Evolutionary conservation across 2,329 filamentous ascomycete species (phyloP), one percentile per base, ranked within the genome.

Genomic region (Aspergillus sp.): DNA sequence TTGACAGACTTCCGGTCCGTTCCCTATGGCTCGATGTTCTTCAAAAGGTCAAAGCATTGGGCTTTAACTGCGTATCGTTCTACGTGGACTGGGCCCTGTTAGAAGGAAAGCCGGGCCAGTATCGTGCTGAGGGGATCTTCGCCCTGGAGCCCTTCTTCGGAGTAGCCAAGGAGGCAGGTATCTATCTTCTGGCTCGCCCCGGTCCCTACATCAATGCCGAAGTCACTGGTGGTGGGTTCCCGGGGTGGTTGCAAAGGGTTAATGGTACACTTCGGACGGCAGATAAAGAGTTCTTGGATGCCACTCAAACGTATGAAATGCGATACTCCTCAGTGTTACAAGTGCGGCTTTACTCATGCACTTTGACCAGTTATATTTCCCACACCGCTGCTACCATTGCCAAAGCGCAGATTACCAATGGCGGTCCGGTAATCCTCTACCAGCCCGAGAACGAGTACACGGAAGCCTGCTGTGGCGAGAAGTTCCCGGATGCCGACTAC

Each of bases 381-480:
- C 73, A 80, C 6, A 75, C 90, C 42, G 78, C 77, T 28, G 73
- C 73, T 8, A 80, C 82, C 6, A 83, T 94, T 53, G 84, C 86
- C 3, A 79, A 81, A 46, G 81, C 79, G 0, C 86, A 93, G 57
- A 90, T 94, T 57, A 91, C 86, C 1, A 86, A 90, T 44, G 87
- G 85, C 0, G 88, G 88, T 0, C 86, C 86, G 0, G 76, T 94
- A 5, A 87, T 94, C 49, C 69, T 91, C 1, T 76, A 85, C 38
- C 88, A 94, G 62, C 83, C 85, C 0, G 88, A 94, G 62, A 94
- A 93, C 52, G 88, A 93, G 62, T 90, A 91, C 59, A 81, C 77
- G 1, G 65, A 70, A 12, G 73, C 72, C 1, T 66, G 69, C 10
- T 67, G 66, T 3, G 69, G 69, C 2, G 68, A 76, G n/a, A 62